Evolutionary conservation across 345 rosid species (phyloP), one percentile per base, ranked within the genome.

Genomic region (Excoecaria agallocha): DNA sequence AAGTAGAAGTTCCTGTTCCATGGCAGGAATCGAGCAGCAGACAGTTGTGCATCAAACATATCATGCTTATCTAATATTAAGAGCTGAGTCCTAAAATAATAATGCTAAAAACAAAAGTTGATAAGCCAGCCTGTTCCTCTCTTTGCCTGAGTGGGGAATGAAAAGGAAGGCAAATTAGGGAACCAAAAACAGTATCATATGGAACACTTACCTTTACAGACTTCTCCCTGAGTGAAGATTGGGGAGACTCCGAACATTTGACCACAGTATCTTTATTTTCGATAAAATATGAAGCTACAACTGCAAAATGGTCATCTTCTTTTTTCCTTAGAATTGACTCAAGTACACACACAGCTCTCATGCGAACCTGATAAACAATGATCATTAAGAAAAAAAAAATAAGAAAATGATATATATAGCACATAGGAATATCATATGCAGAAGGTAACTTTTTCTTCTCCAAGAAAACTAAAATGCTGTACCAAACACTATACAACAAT

Each of bases 281-380:
- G 58, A 79, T 70, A 77, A 93, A 95, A 85, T 88, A 95, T 60
- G 96, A 89, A 56, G 88, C 82, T 50, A 88, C 77, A 75, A 85
- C 63, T 52, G 87, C 79, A 82, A 91, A 90, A 30, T 85, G 84
- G 20, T 83, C 93, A 71, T 89, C 89, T 73, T 93, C 96, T 77
- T 84, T 89, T 78, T 80, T 90, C 88, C 98, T 90, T 84, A 95
- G 78, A 75, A 95, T 82, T 73, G 96, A 85, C 80, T 93, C 99
- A 64, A 95, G 94, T 54, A 95, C 92, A 82, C 97, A 95, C 41
- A 88, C 77, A 70, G 96, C 97, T 89, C 88, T 95, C 97, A 93
- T 84, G 55, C 91, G 92, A 70, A 91, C 93, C 99, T 95, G 87
- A 72, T 60, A 84, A 72, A 76, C 4, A 20, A 62, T 15, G 25